Evolutionary conservation across 2,329 filamentous ascomycete genomes (phyloP), one percentile per base, ranked within the genome.

Genomic region (Mycosphaerella sp.): DNA sequence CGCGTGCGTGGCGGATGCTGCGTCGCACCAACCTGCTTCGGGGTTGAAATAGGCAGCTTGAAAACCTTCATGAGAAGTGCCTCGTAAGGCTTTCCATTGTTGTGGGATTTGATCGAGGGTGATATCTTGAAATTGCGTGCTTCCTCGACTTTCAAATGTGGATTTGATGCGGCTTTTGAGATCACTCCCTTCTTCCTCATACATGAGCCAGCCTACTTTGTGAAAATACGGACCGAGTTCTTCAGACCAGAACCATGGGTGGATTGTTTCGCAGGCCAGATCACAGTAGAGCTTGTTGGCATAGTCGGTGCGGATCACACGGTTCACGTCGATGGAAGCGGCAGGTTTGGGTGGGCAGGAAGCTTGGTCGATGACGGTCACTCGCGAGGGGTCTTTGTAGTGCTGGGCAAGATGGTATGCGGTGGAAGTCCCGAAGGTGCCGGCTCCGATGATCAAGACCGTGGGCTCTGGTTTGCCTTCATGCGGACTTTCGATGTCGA

Each of bases 311-410:
- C 65, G 57, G 21, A 67, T 61, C 41, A 66, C 64, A 1, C 62
- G 57, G 39, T 66, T 67, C 49, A 65, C 59, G 40, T 67, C 64
- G 27, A 62, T 62, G 12, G 59, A 58, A n/a, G 64, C 64, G 3
- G 65, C 65, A 0, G 72, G 68, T 1, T 76, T 75, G 21, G 78
- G 75, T 1, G 67, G 63, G 36, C 70, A 74, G 2, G 75, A 70
- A 50, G 77, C 72, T 12, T 79, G 75, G 67, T 85, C 81, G 21
- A 85, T 69, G 2, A 85, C 66, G 1, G 75, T 80, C 47, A 85
- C 71, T 2, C 69, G 69, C 1, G 76, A 75, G 30, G 73, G 61
- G 37, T 68, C 64, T 14, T 76, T 73, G 59, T 78, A 73, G 50
- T 70, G 71, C 49, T 72, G 70, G 52, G 78, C 37, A 14, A 59